Evolutionary conservation across 805 yeast genomes (phyloP).

Genomic region (Pichia nakasei): DNA sequence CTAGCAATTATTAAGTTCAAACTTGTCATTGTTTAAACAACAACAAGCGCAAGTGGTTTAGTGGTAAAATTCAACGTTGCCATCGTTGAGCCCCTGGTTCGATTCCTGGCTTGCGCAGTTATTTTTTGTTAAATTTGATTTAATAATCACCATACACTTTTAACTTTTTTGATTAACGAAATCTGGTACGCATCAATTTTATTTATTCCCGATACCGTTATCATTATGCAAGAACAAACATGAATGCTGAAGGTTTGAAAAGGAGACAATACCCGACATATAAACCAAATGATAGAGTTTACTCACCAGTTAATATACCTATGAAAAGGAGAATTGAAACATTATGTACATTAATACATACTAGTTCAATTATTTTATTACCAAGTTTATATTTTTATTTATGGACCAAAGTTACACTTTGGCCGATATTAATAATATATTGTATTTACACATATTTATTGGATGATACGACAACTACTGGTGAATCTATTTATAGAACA

Average conservation of each 20-base stretch:
- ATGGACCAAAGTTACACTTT: conserved; percentile 39
- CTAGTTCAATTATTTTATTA: conserved; percentile 56
- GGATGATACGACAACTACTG: conserved; percentile 69
- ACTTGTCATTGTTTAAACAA: background rate
- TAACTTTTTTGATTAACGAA: no score
- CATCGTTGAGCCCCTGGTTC: conserved; percentile 24
- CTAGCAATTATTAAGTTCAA: no score
- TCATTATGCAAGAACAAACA: no score
- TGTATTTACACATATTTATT: conserved; percentile 43
- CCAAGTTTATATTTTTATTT: conserved; percentile 45
- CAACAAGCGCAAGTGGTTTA: conserved; percentile 19
- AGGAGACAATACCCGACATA: conserved; percentile 6
- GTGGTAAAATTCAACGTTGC: conserved; percentile 23
- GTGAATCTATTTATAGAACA: conserved; percentile 51
- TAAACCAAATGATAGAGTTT: conserved; percentile 7
- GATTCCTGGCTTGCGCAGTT: conserved; percentile 23
- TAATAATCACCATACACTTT: no score
- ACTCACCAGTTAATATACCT: conserved; percentile 43
- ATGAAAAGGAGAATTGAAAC: conserved; percentile 55
- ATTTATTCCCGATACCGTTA: no score
- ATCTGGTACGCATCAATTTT: no score
- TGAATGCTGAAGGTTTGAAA: no score
- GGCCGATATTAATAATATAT: conserved; percentile 65
- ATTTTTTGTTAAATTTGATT: background rate
- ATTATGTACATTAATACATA: conserved; percentile 62